These are phyloP conservation scores for Populus alba DNA, from an alignment of 345 rosid genomes.

Conservation along the genomic window DNA sequence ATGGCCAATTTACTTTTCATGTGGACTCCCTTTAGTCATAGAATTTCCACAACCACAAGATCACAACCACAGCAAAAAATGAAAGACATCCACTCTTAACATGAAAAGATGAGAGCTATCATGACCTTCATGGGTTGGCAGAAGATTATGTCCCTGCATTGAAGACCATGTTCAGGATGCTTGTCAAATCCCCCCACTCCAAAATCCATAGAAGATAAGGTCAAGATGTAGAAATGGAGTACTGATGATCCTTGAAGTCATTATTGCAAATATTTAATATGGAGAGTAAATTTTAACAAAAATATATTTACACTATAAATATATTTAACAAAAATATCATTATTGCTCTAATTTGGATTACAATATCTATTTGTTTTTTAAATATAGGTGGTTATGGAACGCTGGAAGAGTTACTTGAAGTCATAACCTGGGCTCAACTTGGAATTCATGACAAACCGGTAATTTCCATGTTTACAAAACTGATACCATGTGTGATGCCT, in stretches of 20 bases:
- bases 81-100: slow-evolving; percentile 17
- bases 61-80: not conserved
- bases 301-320: not conserved
- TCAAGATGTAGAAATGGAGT: slow-evolving; percentile 16
- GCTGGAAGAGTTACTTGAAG: slow-evolving; percentile 95
- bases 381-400: slow-evolving; percentile 93
- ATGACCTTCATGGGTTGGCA: slow-evolving; percentile 31
- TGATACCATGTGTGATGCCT: not conserved
- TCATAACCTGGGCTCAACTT: slow-evolving; percentile 98
- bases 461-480: not conserved
- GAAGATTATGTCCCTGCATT: slow-evolving; percentile 31
- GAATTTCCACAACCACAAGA: not conserved
- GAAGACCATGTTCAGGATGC: slow-evolving; percentile 24
- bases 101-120: slow-evolving; percentile 32
- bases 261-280: not conserved
- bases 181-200: not conserved
- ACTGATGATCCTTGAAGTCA: not conserved
- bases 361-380: not conserved
- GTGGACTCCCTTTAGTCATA: slow-evolving; percentile 6
- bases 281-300: not conserved
- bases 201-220: not conserved
- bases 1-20: slow-evolving; percentile 18
- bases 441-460: slow-evolving; percentile 99
- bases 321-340: not conserved
- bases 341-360: not conserved